Evolutionary conservation across 2,329 filamentous ascomycete species (phyloP), one percentile per base, ranked within the genome.

Genomic region (Akanthomyces dipterigenus): DNA sequence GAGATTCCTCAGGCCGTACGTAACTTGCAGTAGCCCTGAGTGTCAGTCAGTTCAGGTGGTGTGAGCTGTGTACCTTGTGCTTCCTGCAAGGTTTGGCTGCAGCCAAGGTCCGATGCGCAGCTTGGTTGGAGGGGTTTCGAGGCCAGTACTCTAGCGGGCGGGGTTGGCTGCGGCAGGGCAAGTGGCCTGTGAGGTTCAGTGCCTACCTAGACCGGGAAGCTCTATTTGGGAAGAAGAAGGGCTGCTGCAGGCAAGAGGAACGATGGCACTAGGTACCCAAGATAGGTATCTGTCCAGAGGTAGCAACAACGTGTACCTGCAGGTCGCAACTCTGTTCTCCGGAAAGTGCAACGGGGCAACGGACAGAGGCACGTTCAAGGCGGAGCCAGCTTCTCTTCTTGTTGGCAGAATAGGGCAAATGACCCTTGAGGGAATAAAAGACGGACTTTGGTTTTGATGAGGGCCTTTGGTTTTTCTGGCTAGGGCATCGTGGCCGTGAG

Each of bases 401-500:
- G n/a, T 45, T 22, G 36, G 28, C 12, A 38, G 18, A 20, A 8
- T 16, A 12, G 28, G 20, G 24, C 20, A 18, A 48, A 26, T 3
- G 28, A 28, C 22, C 5, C n/a, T 42, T 50, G 48, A 53, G 46
- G 57, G 36, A 42, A 58, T 6, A 8, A 31, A 49, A 24, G 20
- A 46, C 57, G 48, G 28, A n/a, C 16, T 45, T 45, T 48, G 36
- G 34, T 45, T 43, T 45, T 28, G 36, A 34, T 16, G 40, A 31
- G 48, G 48, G 36, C 40, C 28, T 22, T 50, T 34, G 18, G 5
- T 31, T 58, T 34, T 50, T 59, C 49, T 53, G 42, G 20, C 34
- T 60, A 60, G 57, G 57, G 57, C 57, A 53, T 53, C 46, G 34
- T 60, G 43, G 34, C 12, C 46, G 38, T 60, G 24, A 28, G 38